phyloP scores from a whole-genome alignment of 78 protist genomes.

The Dictyostelium firmibasis region DNA sequence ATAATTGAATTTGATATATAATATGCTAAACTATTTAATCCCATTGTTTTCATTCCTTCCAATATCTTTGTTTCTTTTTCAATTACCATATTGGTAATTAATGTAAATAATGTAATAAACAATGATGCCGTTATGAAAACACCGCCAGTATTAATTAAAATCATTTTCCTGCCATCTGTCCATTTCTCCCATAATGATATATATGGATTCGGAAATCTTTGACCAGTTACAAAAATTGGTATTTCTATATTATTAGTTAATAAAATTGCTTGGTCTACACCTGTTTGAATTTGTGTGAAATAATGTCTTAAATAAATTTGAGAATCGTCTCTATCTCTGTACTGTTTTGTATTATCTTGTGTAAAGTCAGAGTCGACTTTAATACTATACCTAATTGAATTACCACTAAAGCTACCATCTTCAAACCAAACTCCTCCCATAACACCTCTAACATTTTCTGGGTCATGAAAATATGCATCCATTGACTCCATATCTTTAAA shows the following conservation, averaged over 20 bases:
- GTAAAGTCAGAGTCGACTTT: conserved; percentile 2
- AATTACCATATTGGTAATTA: conserved; percentile 6
- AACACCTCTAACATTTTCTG: neutral
- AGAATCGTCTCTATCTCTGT: neutral
- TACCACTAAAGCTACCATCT: too few species aligned
- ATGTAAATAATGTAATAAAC: neutral
- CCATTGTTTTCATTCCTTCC: conserved; percentile 76
- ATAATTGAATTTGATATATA: neutral
- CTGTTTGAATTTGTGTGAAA: neutral
- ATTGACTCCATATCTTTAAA: neutral
- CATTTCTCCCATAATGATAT: neutral
- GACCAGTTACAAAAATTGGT: neutral
- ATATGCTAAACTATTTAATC: conserved; percentile 21
- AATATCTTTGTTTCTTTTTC: conserved; percentile 51
- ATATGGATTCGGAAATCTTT: conserved; percentile 45
- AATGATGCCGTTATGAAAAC: neutral
- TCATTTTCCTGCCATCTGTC: conserved; percentile 13
- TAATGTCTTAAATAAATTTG: neutral
- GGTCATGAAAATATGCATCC: conserved; percentile 19
- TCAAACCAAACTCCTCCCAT: conserved; percentile 42
- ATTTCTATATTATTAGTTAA: neutral
- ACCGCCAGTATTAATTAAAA: neutral
- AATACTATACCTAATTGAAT: neutral
- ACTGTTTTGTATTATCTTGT: neutral
- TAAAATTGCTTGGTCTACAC: conserved; percentile 33